Evolutionary conservation across 108 stramenopile species (phyloP), one percentile per base, ranked within the genome.

Genomic region (Nitzschia inconspicua): DNA sequence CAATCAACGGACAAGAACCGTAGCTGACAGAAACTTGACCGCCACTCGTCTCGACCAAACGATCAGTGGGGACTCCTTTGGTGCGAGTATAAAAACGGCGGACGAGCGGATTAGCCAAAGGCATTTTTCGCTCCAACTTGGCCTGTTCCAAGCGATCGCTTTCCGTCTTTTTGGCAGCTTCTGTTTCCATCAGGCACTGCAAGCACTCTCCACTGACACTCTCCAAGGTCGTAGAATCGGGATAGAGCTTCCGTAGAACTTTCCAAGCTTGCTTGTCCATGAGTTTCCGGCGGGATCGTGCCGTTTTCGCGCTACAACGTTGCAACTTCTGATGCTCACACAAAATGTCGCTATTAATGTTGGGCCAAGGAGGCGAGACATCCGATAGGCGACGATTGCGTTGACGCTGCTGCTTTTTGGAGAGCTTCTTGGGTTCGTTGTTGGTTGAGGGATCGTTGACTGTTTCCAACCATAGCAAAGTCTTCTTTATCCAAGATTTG

Each of bases 181-280:
- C 86, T 14, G 55, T 53, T 40, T 93, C 88, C 47, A 84, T 63
- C 8, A 73, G 44, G 55, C 92, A 93, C 52, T 88, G 70, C 30
- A 93, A 41, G 66, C 92, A 93, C 41, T 80, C 77, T 7, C 85
- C 87, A 24, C 36, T 26, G 0, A 60, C 75, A 50, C 53, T 52
- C 35, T 77, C 77, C 26, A 88, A 57, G 39, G 72, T 73, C 16
- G 75, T 80, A 7, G 79, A 81, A 20, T 94, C 89, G 3, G 93
- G 93, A 58, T 88, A 94, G 0, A 94, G 72, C 29, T 78, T 84
- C 47, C 79, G 84, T 35, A 94, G 61, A 1, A 87, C 82, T 46
- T 86, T 89, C 93, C 93, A 94, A 7, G 85, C 87, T 47, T 91
- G 82, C 52, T 86, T 86, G 72, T 94, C 87, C 71, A 94, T 68